Conservation (phyloP, 176 grass and related monocot genomes). For the Urochloa ruziziensis region DNA sequence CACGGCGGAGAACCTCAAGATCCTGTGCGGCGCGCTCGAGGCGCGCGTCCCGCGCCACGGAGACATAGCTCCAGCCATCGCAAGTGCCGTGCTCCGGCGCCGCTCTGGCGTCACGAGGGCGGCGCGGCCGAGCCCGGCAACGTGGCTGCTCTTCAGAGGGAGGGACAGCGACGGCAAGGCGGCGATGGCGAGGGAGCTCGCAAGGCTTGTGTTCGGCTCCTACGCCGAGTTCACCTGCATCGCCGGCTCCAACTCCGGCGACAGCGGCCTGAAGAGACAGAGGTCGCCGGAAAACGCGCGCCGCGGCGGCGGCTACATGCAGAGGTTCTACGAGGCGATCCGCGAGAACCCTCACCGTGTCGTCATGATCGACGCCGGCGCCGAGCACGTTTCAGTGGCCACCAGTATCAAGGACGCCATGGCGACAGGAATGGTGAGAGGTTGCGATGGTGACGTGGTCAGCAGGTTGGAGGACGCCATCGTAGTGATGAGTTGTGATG, state of each 20-base stretch:
- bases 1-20: slow-evolving; percentile 72
- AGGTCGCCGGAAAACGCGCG: not conserved
- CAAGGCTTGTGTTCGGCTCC: slow-evolving; percentile 62
- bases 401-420: slow-evolving; percentile 35
- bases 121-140: slow-evolving; percentile 10
- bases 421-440: slow-evolving; percentile 5
- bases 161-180: slow-evolving; percentile 46
- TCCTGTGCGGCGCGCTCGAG: slow-evolving; percentile 50
- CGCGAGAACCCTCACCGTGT: slow-evolving; percentile 55
- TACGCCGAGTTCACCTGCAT: slow-evolving; percentile 30
- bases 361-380: slow-evolving; percentile 55
- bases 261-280: slow-evolving; percentile 8
- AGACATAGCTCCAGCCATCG: slow-evolving; percentile 46
- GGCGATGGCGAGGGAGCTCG: slow-evolving; percentile 57
- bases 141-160: slow-evolving; percentile 71
- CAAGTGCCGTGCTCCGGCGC: slow-evolving; percentile 55
- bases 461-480: slow-evolving; percentile 56
- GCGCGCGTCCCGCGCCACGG: slow-evolving; percentile 42
- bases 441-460: slow-evolving; percentile 30
- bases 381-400: slow-evolving; percentile 3
- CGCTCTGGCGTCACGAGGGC: slow-evolving; percentile 52
- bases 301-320: not conserved
- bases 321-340: slow-evolving; percentile 40
- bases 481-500: slow-evolving; percentile 52
- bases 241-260: not conserved